Base-by-base conservation (phyloP, 2,329 filamentous ascomycete genomes). In the Aspergillus fischeri region DNA sequence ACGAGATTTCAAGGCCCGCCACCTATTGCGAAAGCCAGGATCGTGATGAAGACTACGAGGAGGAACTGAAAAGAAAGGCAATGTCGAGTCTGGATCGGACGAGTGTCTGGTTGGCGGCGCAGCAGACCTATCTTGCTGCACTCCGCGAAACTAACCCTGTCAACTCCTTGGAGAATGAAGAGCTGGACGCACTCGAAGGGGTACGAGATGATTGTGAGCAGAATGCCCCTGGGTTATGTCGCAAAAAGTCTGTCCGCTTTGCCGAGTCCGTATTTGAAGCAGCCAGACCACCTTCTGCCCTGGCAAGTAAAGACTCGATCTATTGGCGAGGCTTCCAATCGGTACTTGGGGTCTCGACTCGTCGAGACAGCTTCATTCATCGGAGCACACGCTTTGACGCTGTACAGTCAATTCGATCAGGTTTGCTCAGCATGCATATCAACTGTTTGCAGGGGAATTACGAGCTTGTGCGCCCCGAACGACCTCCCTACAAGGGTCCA, bases 321-420 rank as follows among this genome's bases (percentile, higher is more conserved):
- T 97, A 96, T 75, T 93, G 92, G 77, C 88, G 90, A 60, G 91
- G 91, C 9, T 97, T 96, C 72, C 86, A 91, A 64, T 86, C 88
- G 68, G 83, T 90, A 63, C 78, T 87, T 49, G 82, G 89, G 57
- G 84, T 84, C 32, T 85, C 85, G 14, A 85, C 84, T 56, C 80
- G 81, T 53, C 78, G 81, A 20, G 94, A 97, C 73, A 86, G 88
- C 9, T 96, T 96, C 70, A 83, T 96, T 54, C 90, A 96, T 73
- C 88, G 91, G 45, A 86, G 91, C 56, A 84, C 90, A 25, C 88
- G 94, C 51, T 95, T 93, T 58, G 93, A 97, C 71, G 91, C 91
- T 25, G 81, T 97, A 50, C 93, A 97, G 71, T 85, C 91, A 28
- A 86, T 89, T 68, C 88, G 94, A 42, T 82, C 92, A 55, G 91